These are phyloP conservation scores for Arabis hirsuta DNA, from an alignment of 345 rosid species.

Conservation along the genomic window DNA sequence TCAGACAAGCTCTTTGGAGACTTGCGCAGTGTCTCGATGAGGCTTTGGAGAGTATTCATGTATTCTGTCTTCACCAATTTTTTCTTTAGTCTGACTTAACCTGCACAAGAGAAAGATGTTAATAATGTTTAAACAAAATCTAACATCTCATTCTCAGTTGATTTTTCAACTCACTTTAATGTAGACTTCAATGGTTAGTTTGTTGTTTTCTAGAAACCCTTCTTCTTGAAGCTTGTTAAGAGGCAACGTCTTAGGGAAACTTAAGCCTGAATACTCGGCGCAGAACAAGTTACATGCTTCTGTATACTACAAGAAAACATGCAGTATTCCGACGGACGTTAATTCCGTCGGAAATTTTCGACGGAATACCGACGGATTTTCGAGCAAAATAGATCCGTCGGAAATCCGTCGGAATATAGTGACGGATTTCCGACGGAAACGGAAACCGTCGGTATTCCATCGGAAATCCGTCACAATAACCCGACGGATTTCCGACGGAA, in stretches of 20 bases:
- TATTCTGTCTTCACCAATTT: conserved; percentile 6
- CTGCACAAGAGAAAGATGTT: neutral
- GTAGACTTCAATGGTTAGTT: neutral
- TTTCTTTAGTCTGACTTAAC: neutral
- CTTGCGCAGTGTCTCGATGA: neutral
- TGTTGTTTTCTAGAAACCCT: conserved; percentile 3
- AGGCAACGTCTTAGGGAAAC: neutral
- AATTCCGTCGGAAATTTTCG: too few relatives aligned
- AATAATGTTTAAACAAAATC: too few relatives aligned
- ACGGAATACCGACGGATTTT: too few relatives aligned
- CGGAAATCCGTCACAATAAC: too few relatives aligned
- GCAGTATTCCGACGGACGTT: too few relatives aligned
- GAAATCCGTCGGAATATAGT: too few relatives aligned
- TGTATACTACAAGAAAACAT: too few relatives aligned
- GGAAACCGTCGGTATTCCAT: too few relatives aligned
- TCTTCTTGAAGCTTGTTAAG: neutral
- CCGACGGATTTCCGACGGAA: too few relatives aligned
- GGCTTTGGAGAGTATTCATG: conserved; percentile 6
- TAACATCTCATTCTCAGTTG: too few relatives aligned
- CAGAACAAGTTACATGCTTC: neutral
- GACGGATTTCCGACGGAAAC: too few relatives aligned
- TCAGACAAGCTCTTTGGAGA: neutral
- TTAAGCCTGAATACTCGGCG: neutral
- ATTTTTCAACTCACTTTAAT: neutral
- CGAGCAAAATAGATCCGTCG: too few relatives aligned